Evolutionary conservation across 805 yeast genomes (phyloP), one percentile per base, ranked within the genome.

Genomic region (Kazachstania psychrophila): DNA sequence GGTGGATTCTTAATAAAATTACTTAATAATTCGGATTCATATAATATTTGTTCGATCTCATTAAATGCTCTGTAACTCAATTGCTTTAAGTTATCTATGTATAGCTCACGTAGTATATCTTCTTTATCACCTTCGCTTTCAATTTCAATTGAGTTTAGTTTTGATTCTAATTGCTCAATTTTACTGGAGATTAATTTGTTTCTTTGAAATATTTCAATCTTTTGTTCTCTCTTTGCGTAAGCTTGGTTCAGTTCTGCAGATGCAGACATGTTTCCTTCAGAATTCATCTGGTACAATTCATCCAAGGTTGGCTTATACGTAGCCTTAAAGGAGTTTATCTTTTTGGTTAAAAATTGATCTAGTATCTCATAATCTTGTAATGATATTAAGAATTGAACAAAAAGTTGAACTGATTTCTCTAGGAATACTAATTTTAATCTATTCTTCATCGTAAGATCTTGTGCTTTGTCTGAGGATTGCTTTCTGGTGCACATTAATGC

Each of bases 1-100:
- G 46, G 47, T 6, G 52, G 45, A 26, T 44, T 51, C 25, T 52
- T 51, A 14, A 56, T 51, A 22, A 72, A 63, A 30, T 66, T 69
- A 13, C 53, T 45, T n/a, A 87, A 56, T 24, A 88, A 69, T 47
- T 77, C 77, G 4, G 73, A 39, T 51, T 87, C 96, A 73, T 78
- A 73, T 3, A 72, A 59, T 8, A 74, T 53, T 19, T 72, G 65
- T 44, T 81, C 87, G 14, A 85, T 57, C 14, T 66, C 61, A 18
- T 65, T 65, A 44, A 84, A 72, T 0, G 85, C 49, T 29, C 70
- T 67, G 17, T 80, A 51, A 0, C 77, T 64, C 38, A 66, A 66
- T 1, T 76, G 61, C 31, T 63, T 65, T 22, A 84, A 51, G 46
- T 78, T 78, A 39, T 74, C 75, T 5, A 74, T 33, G 47, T 73